Conservation (phyloP, 768 basidiomycete species). For the Stropharia rugosoannulata region DNA sequence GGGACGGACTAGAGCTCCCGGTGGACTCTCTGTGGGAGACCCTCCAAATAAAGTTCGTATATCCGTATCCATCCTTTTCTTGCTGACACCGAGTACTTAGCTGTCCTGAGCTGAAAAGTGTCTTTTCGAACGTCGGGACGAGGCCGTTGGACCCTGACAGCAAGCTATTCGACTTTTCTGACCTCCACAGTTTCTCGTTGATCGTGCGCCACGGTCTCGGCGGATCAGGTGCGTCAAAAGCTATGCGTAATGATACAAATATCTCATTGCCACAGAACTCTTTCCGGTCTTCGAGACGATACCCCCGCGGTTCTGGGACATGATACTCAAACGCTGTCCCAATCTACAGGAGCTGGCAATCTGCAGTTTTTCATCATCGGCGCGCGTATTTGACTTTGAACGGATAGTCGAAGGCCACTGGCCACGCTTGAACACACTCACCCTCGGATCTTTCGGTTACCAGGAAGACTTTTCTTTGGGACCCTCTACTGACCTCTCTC, state of each 20-base stretch:
- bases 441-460: slow-evolving; percentile 51
- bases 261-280: slow-evolving; percentile 22
- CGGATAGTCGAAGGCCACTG: slow-evolving; percentile 38
- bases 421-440: slow-evolving; percentile 40
- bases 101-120: slow-evolving; percentile 40
- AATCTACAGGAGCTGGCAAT: slow-evolving; percentile 49
- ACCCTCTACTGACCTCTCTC: slow-evolving; percentile 22
- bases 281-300: slow-evolving; percentile 39
- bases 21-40: slow-evolving; percentile 39
- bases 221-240: slow-evolving; percentile 28
- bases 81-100: slow-evolving; percentile 22
- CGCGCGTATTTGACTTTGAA: slow-evolving; percentile 43
- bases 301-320: slow-evolving; percentile 44
- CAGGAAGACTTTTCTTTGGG: slow-evolving; percentile 42
- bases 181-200: slow-evolving; percentile 45
- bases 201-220: slow-evolving; percentile 45
- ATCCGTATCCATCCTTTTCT: background rate
- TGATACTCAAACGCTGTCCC: slow-evolving; percentile 45
- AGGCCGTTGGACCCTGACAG: slow-evolving; percentile 32
- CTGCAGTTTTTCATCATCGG: slow-evolving; percentile 48
- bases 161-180: slow-evolving; percentile 40
- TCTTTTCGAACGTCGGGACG: slow-evolving; percentile 44
- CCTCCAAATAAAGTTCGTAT: slow-evolving; percentile 36
- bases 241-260: background rate
- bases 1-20: slow-evolving; percentile 52